These are phyloP conservation scores for Aspergillus steynii DNA, from an alignment of 495 filamentous ascomycete genomes.

Conservation along the genomic window DNA sequence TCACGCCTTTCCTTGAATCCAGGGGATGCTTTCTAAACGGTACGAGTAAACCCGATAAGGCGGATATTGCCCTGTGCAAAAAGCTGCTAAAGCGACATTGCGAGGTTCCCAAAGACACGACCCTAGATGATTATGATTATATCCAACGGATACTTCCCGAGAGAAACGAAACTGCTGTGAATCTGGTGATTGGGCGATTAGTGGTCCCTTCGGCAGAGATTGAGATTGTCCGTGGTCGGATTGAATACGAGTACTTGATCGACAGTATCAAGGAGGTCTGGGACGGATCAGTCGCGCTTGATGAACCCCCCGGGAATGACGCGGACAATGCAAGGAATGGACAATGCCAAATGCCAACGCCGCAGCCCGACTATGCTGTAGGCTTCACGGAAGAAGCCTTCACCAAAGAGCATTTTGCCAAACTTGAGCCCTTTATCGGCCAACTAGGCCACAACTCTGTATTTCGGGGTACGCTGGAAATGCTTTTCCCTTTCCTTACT, in stretches of 20 bases:
- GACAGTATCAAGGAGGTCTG: neutral
- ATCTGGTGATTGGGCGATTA: neutral
- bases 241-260: neutral
- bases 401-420: neutral
- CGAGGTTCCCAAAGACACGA: neutral
- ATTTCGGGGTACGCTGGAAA: neutral
- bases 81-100: neutral
- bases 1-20: neutral
- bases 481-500: neutral
- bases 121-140: neutral
- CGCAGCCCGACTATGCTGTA: neutral
- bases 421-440: neutral
- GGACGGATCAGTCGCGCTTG: neutral
- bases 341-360: neutral
- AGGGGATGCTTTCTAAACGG: neutral
- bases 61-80: neutral
- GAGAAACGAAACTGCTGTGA: neutral
- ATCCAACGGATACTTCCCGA: neutral
- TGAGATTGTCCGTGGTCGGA: neutral
- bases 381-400: neutral
- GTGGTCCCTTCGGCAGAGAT: neutral
- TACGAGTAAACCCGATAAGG: no score
- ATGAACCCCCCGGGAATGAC: neutral
- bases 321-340: neutral
- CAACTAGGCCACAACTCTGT: neutral